These are phyloP conservation scores for Ceratocystis destructans DNA, from an alignment of 2,329 filamentous ascomycete genomes.

Conservation along the genomic window DNA sequence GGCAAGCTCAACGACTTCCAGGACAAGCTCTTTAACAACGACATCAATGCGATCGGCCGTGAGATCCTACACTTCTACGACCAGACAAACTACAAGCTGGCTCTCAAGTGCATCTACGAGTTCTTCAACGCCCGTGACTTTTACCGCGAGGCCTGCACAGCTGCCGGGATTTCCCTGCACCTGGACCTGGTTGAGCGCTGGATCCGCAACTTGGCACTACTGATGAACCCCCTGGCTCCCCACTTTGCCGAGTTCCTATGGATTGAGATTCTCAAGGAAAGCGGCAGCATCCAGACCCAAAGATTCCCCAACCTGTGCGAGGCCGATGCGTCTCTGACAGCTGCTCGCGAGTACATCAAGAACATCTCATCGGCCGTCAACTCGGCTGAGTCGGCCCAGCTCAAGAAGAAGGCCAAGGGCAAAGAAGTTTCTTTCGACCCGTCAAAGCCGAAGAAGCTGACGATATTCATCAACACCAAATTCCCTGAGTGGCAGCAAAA, in stretches of 20 bases:
- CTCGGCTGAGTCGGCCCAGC: slow-evolving; percentile 65
- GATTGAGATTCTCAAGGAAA: slow-evolving; percentile 74
- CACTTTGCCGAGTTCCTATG: slow-evolving; percentile 94
- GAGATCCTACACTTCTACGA: slow-evolving; percentile 70
- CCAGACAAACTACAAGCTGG: slow-evolving; percentile 52
- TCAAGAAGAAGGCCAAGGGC: slow-evolving; percentile 87
- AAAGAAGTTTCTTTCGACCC: slow-evolving; percentile 77
- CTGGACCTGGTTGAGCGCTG: slow-evolving; percentile 64
- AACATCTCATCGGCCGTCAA: slow-evolving; percentile 65
- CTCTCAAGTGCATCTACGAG: slow-evolving; percentile 70
- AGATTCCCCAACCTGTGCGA: slow-evolving; percentile 57
- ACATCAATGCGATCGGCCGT: slow-evolving; percentile 70
- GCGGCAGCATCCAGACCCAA: slow-evolving; percentile 63
- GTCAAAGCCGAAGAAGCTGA: slow-evolving; percentile 81
- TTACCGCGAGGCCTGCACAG: slow-evolving; percentile 71
- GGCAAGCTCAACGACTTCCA: slow-evolving; percentile 65
- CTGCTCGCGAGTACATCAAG: slow-evolving; percentile 71
- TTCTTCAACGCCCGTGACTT: slow-evolving; percentile 77
- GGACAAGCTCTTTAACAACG: slow-evolving; percentile 83
- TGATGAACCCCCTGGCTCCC: slow-evolving; percentile 72
- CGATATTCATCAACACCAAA: slow-evolving; percentile 64
- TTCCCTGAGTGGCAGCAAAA: slow-evolving; percentile 88
- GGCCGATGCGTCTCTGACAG: slow-evolving; percentile 53
- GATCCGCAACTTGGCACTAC: slow-evolving; percentile 71
- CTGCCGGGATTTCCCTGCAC: slow-evolving; percentile 75